Evolutionary conservation across 306 rosid species (phyloP).

Genomic region (Crotalaria pallida): DNA sequence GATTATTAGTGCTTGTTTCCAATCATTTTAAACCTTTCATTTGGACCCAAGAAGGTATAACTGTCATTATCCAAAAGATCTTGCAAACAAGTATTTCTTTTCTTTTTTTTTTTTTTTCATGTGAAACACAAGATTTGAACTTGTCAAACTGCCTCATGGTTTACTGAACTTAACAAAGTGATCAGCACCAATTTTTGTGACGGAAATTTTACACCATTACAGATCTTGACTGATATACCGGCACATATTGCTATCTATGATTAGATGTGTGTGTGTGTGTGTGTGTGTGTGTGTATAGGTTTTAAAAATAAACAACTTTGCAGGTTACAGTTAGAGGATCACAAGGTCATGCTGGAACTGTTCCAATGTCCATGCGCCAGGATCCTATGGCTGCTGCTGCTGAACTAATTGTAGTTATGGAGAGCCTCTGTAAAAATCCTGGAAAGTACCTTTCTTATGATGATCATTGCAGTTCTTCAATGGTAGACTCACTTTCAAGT

Average conservation of each 20-base stretch:
- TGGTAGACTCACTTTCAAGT: slow-evolving; percentile 65
- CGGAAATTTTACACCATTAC: not conserved
- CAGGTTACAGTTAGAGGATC: slow-evolving; percentile 90
- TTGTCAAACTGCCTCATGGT: not conserved
- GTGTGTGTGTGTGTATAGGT: too few relatives aligned
- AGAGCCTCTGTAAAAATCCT: slow-evolving; percentile 80
- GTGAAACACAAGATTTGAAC: not conserved
- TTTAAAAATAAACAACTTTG: slow-evolving; percentile 6
- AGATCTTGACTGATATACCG: not conserved
- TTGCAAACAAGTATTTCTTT: not conserved
- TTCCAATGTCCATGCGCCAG: slow-evolving; percentile 92
- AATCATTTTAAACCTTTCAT: not conserved
- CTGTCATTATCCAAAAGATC: not conserved
- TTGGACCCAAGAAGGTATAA: slow-evolving; percentile 7
- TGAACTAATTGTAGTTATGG: slow-evolving; percentile 66
- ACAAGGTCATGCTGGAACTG: slow-evolving; percentile 96
- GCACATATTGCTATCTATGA: not conserved
- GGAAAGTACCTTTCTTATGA: slow-evolving; percentile 62
- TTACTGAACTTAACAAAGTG: not conserved
- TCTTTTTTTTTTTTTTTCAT: not conserved
- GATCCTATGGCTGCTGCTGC: slow-evolving; percentile 92
- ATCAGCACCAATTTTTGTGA: not conserved
- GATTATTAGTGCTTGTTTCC: not conserved
- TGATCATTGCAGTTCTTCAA: slow-evolving; percentile 54
- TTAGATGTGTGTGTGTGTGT: not conserved